These are phyloP conservation scores for Ustilago cynodontis DNA, from an alignment of 1,284 basidiomycete species.

Conservation along the genomic window DNA sequence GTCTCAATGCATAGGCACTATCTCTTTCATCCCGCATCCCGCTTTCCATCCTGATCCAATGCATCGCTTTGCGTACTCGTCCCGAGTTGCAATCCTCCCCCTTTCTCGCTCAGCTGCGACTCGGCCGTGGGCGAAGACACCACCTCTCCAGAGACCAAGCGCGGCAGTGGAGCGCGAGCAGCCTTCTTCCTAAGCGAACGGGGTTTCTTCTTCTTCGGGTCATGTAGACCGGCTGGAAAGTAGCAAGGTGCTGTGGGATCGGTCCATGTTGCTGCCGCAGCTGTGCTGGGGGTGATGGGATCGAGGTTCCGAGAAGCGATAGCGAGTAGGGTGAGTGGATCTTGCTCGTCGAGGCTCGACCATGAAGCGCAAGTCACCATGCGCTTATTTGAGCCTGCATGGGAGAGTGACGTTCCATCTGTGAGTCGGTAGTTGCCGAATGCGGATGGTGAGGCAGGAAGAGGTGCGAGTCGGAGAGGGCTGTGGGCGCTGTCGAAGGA, in stretches of 20 bases:
- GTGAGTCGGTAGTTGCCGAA: conserved; percentile 42
- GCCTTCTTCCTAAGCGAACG: conserved; percentile 30
- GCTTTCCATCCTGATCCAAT: not conserved
- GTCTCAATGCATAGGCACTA: conserved; percentile 13
- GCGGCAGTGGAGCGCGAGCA: conserved; percentile 19
- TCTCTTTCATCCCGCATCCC: not conserved
- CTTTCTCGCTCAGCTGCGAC: not conserved
- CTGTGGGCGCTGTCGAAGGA: conserved; percentile 23
- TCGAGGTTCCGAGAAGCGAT: conserved; percentile 2
- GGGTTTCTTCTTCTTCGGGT: conserved; percentile 8
- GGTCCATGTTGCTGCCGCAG: conserved; percentile 51
- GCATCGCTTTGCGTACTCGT: too few species aligned
- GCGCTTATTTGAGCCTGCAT: not conserved
- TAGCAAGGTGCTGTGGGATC: conserved; percentile 47
- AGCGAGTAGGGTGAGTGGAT: conserved; percentile 27
- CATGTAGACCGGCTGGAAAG: conserved; percentile 35
- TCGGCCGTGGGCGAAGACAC: conserved; percentile 20
- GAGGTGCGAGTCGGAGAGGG: conserved; percentile 23
- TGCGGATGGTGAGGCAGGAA: conserved; percentile 30
- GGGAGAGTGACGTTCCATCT: conserved; percentile 10
- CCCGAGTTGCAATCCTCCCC: not conserved
- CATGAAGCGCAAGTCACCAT: conserved; percentile 12
- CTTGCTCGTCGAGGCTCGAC: conserved; percentile 31
- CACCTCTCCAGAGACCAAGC: conserved; percentile 35
- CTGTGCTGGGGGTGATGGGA: conserved; percentile 41